Conservation (phyloP, 1,139 yeast genomes). For the Saccharomyces hybrid region DNA sequence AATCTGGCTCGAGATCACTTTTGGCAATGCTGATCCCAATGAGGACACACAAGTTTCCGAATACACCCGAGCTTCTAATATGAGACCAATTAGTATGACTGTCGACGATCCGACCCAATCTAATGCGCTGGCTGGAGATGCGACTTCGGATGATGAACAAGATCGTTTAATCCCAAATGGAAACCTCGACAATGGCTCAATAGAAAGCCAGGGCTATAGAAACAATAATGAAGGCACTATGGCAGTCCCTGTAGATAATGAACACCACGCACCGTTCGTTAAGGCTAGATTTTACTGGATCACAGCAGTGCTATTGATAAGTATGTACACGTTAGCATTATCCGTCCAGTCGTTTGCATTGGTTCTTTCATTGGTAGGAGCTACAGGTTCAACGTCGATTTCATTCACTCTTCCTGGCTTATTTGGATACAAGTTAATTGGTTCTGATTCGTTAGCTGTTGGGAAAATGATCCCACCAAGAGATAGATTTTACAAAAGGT, state of each 20-base stretch:
- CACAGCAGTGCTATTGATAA: slow-evolving; percentile 40
- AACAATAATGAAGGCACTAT: not conserved
- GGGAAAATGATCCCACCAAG: slow-evolving; percentile 27
- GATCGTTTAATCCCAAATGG: not conserved
- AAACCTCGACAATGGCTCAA: not conserved
- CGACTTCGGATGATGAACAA: not conserved
- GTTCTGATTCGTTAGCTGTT: slow-evolving; percentile 29
- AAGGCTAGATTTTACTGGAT: slow-evolving; percentile 40
- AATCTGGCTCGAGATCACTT: slow-evolving; percentile 39
- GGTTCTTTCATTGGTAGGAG: slow-evolving; percentile 80
- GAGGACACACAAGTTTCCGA: not conserved
- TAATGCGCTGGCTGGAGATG: not conserved
- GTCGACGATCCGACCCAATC: slow-evolving; percentile 11
- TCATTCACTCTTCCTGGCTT: slow-evolving; percentile 40
- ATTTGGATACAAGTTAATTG: slow-evolving; percentile 66
- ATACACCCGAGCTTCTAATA: not conserved
- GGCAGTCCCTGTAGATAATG: slow-evolving; percentile 1
- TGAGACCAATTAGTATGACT: slow-evolving; percentile 15
- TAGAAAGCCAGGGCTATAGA: not conserved
- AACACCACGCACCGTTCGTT: slow-evolving; percentile 44
- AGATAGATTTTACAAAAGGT: slow-evolving; percentile 42
- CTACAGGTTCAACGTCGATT: slow-evolving; percentile 7
- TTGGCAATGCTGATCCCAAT: slow-evolving; percentile 4
- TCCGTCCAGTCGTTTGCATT: slow-evolving; percentile 69
- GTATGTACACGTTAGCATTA: slow-evolving; percentile 59